phyloP scores from a whole-genome alignment of 1,284 basidiomycete species.

The Vanrija sp. region DNA sequence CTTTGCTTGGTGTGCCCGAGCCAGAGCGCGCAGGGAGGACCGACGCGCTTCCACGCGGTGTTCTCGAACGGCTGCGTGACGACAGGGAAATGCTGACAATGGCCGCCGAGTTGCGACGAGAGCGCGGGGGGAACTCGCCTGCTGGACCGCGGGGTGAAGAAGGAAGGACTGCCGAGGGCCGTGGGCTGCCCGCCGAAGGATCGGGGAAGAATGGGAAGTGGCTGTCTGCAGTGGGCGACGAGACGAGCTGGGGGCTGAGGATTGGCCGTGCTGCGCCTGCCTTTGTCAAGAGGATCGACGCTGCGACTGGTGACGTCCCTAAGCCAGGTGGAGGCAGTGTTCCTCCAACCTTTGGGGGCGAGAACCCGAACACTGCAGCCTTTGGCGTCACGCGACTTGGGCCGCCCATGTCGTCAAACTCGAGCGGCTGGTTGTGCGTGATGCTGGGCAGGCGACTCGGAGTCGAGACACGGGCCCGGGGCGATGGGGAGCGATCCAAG shows the following conservation, averaged over 20 bases:
- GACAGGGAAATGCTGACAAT: conserved; percentile 43
- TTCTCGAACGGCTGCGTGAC: conserved; percentile 40
- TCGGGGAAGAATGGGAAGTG: background rate
- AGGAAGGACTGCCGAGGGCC: conserved; percentile 10
- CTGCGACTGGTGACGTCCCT: background rate
- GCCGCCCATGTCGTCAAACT: conserved; percentile 3
- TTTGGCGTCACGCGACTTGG: too few species aligned
- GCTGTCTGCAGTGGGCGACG: background rate
- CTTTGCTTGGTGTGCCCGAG: conserved; percentile 33
- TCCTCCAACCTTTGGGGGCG: background rate
- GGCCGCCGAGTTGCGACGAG: conserved; percentile 30
- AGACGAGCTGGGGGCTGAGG: conserved; percentile 4
- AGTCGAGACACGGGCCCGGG: conserved; percentile 3
- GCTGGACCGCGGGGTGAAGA: conserved; percentile 22
- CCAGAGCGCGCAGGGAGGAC: conserved; percentile 25
- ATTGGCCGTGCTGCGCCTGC: conserved; percentile 6
- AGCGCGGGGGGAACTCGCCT: conserved; percentile 12
- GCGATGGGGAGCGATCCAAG: conserved; percentile 5
- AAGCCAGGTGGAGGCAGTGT: background rate
- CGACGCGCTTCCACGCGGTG: conserved; percentile 29
- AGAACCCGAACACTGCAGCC: conserved; percentile 1
- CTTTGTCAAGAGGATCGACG: conserved; percentile 6
- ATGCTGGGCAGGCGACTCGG: conserved; percentile 10
- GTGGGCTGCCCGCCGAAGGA: background rate
- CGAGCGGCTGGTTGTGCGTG: conserved; percentile 5